Base-by-base conservation (phyloP, 192 early-diverging fungal genomes). In the Entomortierella parvispora region DNA sequence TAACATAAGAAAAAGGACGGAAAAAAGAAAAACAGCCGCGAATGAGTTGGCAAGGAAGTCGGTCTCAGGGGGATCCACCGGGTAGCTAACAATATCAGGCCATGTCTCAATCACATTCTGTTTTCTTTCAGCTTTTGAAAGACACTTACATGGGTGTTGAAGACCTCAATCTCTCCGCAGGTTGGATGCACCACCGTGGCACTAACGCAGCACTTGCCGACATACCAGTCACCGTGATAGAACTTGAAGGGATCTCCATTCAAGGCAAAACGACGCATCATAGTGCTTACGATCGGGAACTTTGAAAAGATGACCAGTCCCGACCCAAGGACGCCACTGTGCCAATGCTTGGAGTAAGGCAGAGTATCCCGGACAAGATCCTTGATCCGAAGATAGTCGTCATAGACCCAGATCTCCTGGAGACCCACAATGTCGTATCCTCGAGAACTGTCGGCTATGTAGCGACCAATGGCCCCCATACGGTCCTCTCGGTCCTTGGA, bases 131-230 rank as follows among this genome's bases (percentile, higher is more conserved):
- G n/a, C n/a, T n/a, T n/a, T n/a, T 32, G 43, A 48, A 49, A 14
- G n/a, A 12, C 10, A 65, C 81, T 69, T 86, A 85, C 87, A 75
- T 88, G 87, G 5, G 87, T 88, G 32, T 83, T 88, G 61, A 84
- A 86, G 15, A 88, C 62, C 49, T 88, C 82, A 44, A 86, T 80
- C 20, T 82, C 58, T 20, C 87, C 87, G 54, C 79, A 71, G 10
- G 63, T 69, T 0, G 87, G 87, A 63, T 88, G 87, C 6, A 74
- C 69, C 33, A 88, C 63, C 12, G 74, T 74, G 9, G 71, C 83
- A 44, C 80, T 81, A 3, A 71, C 83, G 40, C 71, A 72, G 14
- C 87, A 82, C 71, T 88, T 88, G 33, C 87, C 85, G 0, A 82
- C 83, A 65, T 85, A 88, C 66, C 66, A 88, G 45, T 88, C 87